These are phyloP conservation scores for Anastatica hierochuntica DNA, from an alignment of 345 rosid genomes.

Conservation along the genomic window DNA sequence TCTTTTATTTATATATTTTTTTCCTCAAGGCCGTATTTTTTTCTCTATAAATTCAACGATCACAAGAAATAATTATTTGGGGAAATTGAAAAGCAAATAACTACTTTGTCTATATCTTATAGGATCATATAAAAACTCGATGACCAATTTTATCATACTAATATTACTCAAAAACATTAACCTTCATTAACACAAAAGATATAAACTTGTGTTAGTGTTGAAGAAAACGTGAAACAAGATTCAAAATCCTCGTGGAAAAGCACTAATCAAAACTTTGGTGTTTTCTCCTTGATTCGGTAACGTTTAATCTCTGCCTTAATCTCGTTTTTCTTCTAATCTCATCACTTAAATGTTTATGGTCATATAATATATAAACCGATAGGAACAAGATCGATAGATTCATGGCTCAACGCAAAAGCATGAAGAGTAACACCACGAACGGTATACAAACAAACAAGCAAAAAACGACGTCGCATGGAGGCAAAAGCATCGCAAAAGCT, in stretches of 20 bases:
- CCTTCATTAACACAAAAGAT: not conserved
- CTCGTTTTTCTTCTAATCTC: not conserved
- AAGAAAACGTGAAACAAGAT: conserved; percentile 3
- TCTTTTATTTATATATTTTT: not conserved
- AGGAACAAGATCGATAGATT: not conserved
- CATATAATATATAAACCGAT: not conserved
- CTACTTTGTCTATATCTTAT: no score
- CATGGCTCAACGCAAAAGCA: not conserved
- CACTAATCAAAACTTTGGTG: no score
- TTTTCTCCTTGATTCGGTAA: not conserved
- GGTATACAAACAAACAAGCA: conserved; percentile 10
- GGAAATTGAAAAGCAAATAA: no score
- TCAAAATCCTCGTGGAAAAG: conserved; percentile 19
- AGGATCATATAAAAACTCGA: no score
- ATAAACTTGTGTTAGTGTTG: not conserved
- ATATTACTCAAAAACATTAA: no score
- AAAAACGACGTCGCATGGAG: not conserved
- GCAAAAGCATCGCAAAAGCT: not conserved
- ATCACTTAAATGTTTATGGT: no score
- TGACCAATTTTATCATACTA: no score
- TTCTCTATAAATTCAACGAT: not conserved
- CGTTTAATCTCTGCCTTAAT: no score
- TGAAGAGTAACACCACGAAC: not conserved
- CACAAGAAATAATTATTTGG: not conserved
- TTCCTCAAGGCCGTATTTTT: no score